These are phyloP conservation scores for Flaveria ramosissima DNA, from an alignment of 129 eudicot genomes.

Conservation along the genomic window DNA sequence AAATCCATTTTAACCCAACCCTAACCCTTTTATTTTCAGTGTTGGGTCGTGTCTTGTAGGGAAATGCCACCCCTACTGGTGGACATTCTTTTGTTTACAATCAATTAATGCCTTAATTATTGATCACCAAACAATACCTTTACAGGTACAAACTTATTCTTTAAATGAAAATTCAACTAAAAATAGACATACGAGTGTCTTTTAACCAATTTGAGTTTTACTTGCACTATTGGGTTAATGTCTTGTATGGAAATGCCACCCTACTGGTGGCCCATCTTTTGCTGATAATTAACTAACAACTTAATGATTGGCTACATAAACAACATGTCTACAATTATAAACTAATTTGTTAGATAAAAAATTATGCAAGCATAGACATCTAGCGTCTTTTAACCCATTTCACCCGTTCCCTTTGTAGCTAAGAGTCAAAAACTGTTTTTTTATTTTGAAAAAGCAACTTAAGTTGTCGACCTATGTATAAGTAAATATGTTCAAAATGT, in stretches of 20 bases:
- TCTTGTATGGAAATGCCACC: neutral
- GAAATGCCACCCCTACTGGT: too few species aligned
- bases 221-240: neutral
- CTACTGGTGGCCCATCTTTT: too few species aligned
- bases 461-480: neutral
- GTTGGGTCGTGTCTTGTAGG: too few species aligned
- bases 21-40: neutral
- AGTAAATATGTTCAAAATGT: neutral
- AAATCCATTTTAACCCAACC: neutral
- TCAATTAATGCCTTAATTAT: too few species aligned
- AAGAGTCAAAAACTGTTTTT: neutral
- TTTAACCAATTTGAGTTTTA: too few species aligned
- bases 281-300: too few species aligned
- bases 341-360: neutral
- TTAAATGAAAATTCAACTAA: too few species aligned
- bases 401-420: too few species aligned
- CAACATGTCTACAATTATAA: neutral
- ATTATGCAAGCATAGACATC: neutral
- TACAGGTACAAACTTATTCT: too few species aligned
- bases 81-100: too few species aligned
- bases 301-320: neutral
- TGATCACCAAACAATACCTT: too few species aligned
- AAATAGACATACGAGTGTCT: too few species aligned
- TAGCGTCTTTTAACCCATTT: neutral
- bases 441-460: neutral